Evolutionary conservation across 169 alveolate genomes (phyloP), one percentile per base, ranked within the genome.

Genomic region (Pseudocohnilembus persalinus): DNA sequence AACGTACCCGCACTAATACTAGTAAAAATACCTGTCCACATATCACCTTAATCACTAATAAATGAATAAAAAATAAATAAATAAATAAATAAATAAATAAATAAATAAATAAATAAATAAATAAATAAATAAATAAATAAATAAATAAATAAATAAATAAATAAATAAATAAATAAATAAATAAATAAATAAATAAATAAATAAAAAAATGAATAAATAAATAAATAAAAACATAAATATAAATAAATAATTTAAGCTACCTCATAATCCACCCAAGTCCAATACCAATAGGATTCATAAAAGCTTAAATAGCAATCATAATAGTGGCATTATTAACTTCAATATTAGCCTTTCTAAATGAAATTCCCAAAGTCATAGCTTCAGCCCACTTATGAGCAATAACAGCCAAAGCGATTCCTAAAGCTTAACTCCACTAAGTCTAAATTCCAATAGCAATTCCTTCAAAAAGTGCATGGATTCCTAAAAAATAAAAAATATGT

Each of bases 371-470:
- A 31, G 96, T 92, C 88, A 95, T 86, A 29, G 94, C 90, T 34
- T 92, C 97, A 33, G 96, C 96, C 95, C 95, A 95, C 83, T 95
- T 95, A 85, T 95, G 97, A 29, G 91, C 79, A 20, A 89, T 68
- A 28, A 95, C 92, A 31, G 97, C 95, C 49, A 90, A 32, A 32
- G 93, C 77, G 32, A 91, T 84, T 34, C 89, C 88, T 24, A 93
- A 80, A 16, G 91, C 86, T 29, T 89, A 82, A 74, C 76, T 72
- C 29, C 91, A 34, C 26, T 92, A 83, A 65, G 82, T 83, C 89
- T 87, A 91, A 25, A 95, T 90, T 25, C 97, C 97, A 1, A 93
- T 85, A 29, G 97, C 97, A 28, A 92, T 84, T 29, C 97, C 97
- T 88, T 95, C 97, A 76, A 95, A 93, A 31, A 89, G 80, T 25